Evolutionary conservation across 2,329 filamentous ascomycete species (phyloP), one percentile per base, ranked within the genome.

Genomic region (Diaporthe vexans): DNA sequence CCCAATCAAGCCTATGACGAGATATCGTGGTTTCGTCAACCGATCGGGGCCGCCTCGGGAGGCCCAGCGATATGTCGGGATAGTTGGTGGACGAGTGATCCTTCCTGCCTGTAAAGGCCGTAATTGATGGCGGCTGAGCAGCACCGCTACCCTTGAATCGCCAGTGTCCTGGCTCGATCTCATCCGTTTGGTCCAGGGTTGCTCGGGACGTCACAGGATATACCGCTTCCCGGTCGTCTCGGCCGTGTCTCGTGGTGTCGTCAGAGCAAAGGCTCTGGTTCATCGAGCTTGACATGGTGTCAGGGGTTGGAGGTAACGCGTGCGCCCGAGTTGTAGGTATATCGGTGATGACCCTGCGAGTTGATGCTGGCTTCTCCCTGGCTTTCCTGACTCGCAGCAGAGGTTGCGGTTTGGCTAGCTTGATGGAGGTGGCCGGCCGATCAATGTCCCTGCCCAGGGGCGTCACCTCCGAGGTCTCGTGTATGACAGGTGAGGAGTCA

Each of bases 221-320:
- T 56, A 81, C 83, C 15, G 79, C 81, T 58, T 84, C 82, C 19
- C 79, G 78, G 2, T 76, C 77, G 0, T 76, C 79, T 3, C 79
- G 80, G 4, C 82, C 81, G 10, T 80, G 83, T 0, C 82, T 80
- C 0, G 88, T 79, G 0, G 85, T 86, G 57, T 91, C 89, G 71
- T 86, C 85, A 0, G 88, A 90, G 63, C 84, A 85, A 75, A 89
- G 85, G 74, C 85, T 87, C 19, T 85, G 84, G 8, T 85, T 84
- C 46, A 91, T 82, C 1, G 88, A 87, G 2, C 88, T 90, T 1
- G 89, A 90, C 26, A 91, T 88, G 0, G 90, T 91, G 76, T 91
- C 89, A 0, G 90, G 90, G 0, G 90, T 91, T 0, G 90, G 90
- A 13, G 90, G 90, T 1, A 91, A 81, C 24, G 81, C 81, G 24